Percentiles rank a stretch among this genome's conserved stretches.
These are phyloP conservation scores for Penicillium silybi DNA, from an alignment of 495 filamentous ascomycete species.

Conservation along the genomic window DNA sequence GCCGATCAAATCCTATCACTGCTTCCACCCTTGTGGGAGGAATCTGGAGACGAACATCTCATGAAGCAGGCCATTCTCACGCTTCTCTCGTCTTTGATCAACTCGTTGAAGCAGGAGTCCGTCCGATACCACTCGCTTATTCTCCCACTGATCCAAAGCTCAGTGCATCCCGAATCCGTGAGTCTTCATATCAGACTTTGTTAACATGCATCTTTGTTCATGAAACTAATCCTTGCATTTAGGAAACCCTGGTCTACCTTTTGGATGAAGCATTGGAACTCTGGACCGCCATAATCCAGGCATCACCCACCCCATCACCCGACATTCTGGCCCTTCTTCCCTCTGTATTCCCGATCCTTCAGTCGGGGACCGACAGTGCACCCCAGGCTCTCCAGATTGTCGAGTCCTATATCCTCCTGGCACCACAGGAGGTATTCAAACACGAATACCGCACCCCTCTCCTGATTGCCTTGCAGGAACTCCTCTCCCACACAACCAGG, in stretches of 20 bases:
- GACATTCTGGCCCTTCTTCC: constrained; percentile 66
- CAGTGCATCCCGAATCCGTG: constrained; percentile 72
- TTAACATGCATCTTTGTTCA: not conserved
- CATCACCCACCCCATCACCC: constrained; percentile 61
- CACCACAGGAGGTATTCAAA: constrained; percentile 69
- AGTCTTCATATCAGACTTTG: constrained; percentile 7
- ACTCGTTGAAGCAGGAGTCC: constrained; percentile 72
- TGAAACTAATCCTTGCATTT: not conserved
- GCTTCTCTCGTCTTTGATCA: constrained; percentile 72
- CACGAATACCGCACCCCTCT: constrained; percentile 56
- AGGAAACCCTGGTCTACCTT: constrained; percentile 75
- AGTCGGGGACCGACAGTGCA: constrained; percentile 65
- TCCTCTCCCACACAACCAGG: constrained; percentile 51
- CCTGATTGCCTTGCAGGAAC: constrained; percentile 53
- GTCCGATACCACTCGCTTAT: constrained; percentile 67
- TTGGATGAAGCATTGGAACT: constrained; percentile 90
- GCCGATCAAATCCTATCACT: constrained; percentile 75
- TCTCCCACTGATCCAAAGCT: constrained; percentile 72
- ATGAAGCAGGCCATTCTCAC: constrained; percentile 92
- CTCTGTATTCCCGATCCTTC: constrained; percentile 65
- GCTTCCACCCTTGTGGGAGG: constrained; percentile 81
- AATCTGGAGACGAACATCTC: constrained; percentile 72
- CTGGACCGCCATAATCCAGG: constrained; percentile 71
- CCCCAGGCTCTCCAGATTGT: constrained; percentile 66
- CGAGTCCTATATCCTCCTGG: constrained; percentile 75